phyloP scores from a whole-genome alignment of 2,329 filamentous ascomycete genomes.

The Celoporthe dispersa region DNA sequence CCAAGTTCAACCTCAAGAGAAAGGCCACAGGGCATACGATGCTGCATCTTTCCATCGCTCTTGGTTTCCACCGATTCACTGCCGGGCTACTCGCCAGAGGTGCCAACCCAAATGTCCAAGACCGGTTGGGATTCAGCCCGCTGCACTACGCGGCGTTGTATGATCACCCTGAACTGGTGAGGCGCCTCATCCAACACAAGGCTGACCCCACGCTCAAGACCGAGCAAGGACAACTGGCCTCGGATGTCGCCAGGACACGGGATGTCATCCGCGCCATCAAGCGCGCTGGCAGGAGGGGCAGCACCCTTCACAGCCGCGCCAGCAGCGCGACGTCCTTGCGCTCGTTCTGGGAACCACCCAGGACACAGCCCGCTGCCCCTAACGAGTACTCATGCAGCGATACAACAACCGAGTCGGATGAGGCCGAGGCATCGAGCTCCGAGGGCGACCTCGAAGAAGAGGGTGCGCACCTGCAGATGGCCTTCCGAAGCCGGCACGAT shows the following conservation, averaged over 20 bases:
- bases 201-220: slow-evolving; percentile 74
- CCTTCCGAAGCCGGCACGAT: slow-evolving; percentile 36
- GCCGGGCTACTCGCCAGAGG: slow-evolving; percentile 77
- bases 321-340: slow-evolving; percentile 70
- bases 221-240: slow-evolving; percentile 70
- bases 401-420: slow-evolving; percentile 47
- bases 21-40: slow-evolving; percentile 75
- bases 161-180: slow-evolving; percentile 75
- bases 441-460: slow-evolving; percentile 48
- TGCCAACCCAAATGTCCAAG: slow-evolving; percentile 74
- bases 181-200: slow-evolving; percentile 72
- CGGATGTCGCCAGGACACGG: slow-evolving; percentile 71
- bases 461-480: slow-evolving; percentile 46
- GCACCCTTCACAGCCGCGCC: slow-evolving; percentile 62
- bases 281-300: slow-evolving; percentile 65
- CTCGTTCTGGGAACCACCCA: slow-evolving; percentile 67
- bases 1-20: slow-evolving; percentile 67
- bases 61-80: slow-evolving; percentile 76
- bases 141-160: slow-evolving; percentile 82
- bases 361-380: slow-evolving; percentile 44
- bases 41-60: slow-evolving; percentile 76
- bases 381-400: slow-evolving; percentile 52
- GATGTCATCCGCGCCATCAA: slow-evolving; percentile 68
- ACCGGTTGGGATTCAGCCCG: slow-evolving; percentile 80
- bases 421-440: slow-evolving; percentile 45